Conservation (phyloP, 305 asterid genomes). For the Solanum aculeatissimum region DNA sequence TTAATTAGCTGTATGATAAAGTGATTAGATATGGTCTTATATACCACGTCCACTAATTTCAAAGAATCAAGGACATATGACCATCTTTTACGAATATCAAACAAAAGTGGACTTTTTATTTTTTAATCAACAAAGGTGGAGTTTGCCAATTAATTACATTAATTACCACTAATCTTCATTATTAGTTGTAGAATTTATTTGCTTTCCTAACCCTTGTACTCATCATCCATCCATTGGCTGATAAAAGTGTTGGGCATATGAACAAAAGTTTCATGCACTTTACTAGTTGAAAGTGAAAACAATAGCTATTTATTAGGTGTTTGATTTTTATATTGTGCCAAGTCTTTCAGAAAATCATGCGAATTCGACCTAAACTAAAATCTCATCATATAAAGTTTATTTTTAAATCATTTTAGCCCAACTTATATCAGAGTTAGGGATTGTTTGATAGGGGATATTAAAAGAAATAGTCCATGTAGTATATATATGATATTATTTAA, state of each 20-base stretch:
- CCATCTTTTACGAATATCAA: neutral
- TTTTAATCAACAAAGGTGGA: neutral
- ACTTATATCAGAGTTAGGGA: too few relatives aligned
- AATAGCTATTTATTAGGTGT: neutral
- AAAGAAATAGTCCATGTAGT: too few relatives aligned
- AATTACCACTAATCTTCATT: neutral
- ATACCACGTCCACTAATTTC: neutral
- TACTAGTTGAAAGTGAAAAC: neutral
- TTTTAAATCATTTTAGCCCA: too few relatives aligned
- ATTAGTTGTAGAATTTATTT: neutral
- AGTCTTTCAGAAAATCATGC: neutral
- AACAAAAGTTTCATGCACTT: neutral
- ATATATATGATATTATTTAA: too few relatives aligned
- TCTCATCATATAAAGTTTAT: too few relatives aligned
- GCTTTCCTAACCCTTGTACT: neutral
- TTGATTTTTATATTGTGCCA: neutral
- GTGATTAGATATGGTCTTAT: neutral
- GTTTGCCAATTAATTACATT: neutral
- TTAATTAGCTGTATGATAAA: neutral
- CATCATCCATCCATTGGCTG: neutral
- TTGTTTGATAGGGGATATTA: too few relatives aligned
- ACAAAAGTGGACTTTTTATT: neutral
- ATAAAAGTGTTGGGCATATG: rapidly evolving
- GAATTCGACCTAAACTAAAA: neutral
- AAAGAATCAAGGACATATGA: neutral